phyloP scores from a whole-genome alignment of 1,284 basidiomycete genomes.

The Fomitopsis betulina region DNA sequence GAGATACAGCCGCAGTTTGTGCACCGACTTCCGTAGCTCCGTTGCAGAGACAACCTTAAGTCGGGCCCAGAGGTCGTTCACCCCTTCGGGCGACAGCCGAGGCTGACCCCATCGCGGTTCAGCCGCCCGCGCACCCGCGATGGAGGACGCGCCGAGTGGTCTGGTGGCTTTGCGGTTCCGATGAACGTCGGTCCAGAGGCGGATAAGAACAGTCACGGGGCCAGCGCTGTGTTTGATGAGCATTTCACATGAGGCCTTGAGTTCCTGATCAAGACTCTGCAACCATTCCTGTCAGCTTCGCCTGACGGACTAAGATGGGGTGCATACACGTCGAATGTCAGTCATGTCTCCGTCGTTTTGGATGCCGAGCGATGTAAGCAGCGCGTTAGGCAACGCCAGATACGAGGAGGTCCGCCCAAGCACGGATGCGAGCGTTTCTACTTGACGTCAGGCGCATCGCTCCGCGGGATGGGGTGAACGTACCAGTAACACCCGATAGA shows the following conservation, averaged over 20 bases:
- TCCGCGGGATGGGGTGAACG: slow-evolving; percentile 13
- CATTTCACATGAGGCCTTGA: slow-evolving; percentile 79
- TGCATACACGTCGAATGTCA: slow-evolving; percentile 60
- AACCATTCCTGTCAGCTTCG: neutral
- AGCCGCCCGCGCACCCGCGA: neutral
- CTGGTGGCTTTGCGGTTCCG: slow-evolving; percentile 18
- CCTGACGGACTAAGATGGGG: neutral
- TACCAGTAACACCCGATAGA: slow-evolving; percentile 52
- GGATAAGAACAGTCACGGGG: slow-evolving; percentile 48
- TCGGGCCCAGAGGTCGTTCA: slow-evolving; percentile 44
- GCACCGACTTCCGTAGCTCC: slow-evolving; percentile 52
- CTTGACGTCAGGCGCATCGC: neutral
- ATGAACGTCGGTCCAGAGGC: slow-evolving; percentile 53
- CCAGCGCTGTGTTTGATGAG: slow-evolving; percentile 66
- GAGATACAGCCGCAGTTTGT: slow-evolving; percentile 66
- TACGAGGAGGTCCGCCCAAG: slow-evolving; percentile 70
- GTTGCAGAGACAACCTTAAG: slow-evolving; percentile 50
- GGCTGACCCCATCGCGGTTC: slow-evolving; percentile 13
- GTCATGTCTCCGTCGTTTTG: slow-evolving; percentile 53
- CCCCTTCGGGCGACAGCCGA: slow-evolving; percentile 46
- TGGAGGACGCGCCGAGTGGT: slow-evolving; percentile 14
- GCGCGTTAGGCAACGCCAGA: slow-evolving; percentile 63
- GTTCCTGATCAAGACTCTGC: slow-evolving; percentile 80
- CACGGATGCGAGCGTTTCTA: slow-evolving; percentile 73
- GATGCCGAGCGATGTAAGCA: slow-evolving; percentile 66